Conservation (phyloP, 805 yeast genomes). For the Candida peoriensis region DNA sequence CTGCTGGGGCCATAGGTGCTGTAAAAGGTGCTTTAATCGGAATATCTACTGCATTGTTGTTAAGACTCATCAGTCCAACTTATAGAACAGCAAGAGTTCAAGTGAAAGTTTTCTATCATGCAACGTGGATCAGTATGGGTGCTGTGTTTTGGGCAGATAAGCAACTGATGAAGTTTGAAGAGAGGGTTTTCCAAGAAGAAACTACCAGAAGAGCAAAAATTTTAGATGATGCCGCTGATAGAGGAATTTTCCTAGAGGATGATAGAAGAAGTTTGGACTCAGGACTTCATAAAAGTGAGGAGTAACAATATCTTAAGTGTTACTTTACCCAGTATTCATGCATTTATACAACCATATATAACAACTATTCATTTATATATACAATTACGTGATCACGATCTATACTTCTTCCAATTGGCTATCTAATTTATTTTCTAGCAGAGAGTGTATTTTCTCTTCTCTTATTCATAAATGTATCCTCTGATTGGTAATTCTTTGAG, state of each 20-base stretch:
- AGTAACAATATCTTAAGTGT: too few relatives aligned
- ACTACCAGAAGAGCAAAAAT: conserved; percentile 29
- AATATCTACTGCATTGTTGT: conserved; percentile 27
- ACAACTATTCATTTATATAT: too few relatives aligned
- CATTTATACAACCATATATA: conserved; percentile 1
- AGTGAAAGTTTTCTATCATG: conserved; percentile 36
- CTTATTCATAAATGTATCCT: conserved; percentile 16
- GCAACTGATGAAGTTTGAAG: conserved; percentile 32
- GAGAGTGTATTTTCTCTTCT: conserved; percentile 1
- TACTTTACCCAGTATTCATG: not conserved
- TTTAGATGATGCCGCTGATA: conserved; percentile 40
- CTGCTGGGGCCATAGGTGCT: conserved; percentile 37
- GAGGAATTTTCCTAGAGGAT: conserved; percentile 38
- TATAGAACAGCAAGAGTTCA: conserved; percentile 35
- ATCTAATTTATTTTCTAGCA: too few relatives aligned
- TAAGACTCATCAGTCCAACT: conserved; percentile 30
- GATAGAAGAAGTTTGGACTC: conserved; percentile 14
- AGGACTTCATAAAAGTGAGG: conserved; percentile 7
- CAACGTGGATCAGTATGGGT: conserved; percentile 36
- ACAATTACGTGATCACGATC: too few relatives aligned
- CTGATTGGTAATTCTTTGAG: conserved; percentile 10
- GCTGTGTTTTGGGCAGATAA: conserved; percentile 39
- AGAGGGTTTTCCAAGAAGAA: conserved; percentile 29
- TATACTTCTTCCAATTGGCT: too few relatives aligned
- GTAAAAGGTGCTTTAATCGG: conserved; percentile 37